Percentiles rank a stretch among this genome's conserved stretches.
Evolutionary conservation across 805 yeast genomes (phyloP).

Genomic region (Grigorovia jiainica): DNA sequence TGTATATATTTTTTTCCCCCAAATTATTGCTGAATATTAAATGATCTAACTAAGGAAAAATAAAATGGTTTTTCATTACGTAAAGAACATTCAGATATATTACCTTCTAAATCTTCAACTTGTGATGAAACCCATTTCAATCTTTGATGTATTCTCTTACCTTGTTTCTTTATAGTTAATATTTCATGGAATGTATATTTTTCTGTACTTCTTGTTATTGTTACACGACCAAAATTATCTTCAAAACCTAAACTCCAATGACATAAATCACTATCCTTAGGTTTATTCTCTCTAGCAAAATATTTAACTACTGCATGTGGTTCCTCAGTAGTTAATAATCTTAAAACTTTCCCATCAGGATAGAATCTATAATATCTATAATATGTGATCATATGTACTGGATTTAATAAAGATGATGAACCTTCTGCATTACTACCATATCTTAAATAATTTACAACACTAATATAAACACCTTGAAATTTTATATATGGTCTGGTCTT

Average conservation of each 20-base stretch:
- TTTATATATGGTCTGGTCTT: conserved; percentile 65
- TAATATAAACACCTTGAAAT: conserved; percentile 75
- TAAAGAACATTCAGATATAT: conserved; percentile 45
- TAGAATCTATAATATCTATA: conserved; percentile 77
- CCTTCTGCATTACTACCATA: conserved; percentile 70
- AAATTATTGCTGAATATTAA: conserved; percentile 2
- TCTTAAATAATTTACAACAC: conserved; percentile 74
- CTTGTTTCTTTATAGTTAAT: conserved; percentile 49
- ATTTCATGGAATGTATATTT: conserved; percentile 56
- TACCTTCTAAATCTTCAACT: conserved; percentile 47
- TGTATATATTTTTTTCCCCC: background rate
- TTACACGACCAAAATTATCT: conserved; percentile 40
- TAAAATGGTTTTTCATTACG: conserved; percentile 71
- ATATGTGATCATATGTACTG: conserved; percentile 77
- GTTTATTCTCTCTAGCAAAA: conserved; percentile 31
- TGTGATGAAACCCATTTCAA: conserved; percentile 62
- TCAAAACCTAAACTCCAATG: conserved; percentile 49
- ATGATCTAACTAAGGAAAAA: conserved; percentile 53
- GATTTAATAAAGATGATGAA: conserved; percentile 58
- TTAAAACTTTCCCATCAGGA: conserved; percentile 65
- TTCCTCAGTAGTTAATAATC: conserved; percentile 60
- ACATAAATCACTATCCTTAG: conserved; percentile 38
- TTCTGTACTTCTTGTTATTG: conserved; percentile 48
- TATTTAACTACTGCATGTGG: conserved; percentile 59
- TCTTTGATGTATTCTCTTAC: conserved; percentile 56